Conservation (phyloP, 371 early-diverging fungal genomes). For the Mucor circinelloides region DNA sequence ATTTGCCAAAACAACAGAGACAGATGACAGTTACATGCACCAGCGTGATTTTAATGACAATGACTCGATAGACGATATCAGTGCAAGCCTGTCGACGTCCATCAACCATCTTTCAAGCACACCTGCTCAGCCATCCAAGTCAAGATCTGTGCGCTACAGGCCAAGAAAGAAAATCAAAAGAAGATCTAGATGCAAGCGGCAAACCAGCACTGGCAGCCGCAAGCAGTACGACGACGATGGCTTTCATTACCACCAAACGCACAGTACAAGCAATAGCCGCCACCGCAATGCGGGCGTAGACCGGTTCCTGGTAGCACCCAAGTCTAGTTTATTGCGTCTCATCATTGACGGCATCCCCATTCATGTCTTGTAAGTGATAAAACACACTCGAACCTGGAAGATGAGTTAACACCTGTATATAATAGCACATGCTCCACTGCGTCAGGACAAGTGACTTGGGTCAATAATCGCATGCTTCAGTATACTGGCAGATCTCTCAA, state of each 20-base stretch:
- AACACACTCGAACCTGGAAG: background rate
- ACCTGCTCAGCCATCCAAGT: background rate
- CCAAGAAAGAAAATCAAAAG: background rate
- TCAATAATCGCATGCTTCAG: constrained; percentile 62
- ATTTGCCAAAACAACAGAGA: constrained; percentile 2
- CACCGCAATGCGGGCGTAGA: constrained; percentile 20
- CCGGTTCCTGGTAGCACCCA: constrained; percentile 48
- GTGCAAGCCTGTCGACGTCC: background rate
- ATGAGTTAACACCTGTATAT: background rate
- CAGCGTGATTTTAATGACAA: background rate
- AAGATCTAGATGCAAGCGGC: constrained; percentile 3
- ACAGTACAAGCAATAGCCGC: background rate
- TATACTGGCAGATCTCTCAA: constrained; percentile 53
- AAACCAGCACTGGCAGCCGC: background rate
- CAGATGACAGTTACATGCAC: background rate
- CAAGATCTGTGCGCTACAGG: background rate
- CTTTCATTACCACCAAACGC: constrained; percentile 24
- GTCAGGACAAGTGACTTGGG: constrained; percentile 64
- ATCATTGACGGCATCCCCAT: constrained; percentile 68
- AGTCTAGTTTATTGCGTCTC: constrained; percentile 56
- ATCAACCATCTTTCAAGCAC: background rate
- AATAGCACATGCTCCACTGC: constrained; percentile 57
- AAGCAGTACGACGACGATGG: constrained; percentile 25
- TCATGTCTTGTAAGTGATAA: constrained; percentile 62
- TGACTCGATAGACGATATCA: background rate